These are phyloP conservation scores for Paxillus ammoniavirescens DNA, from an alignment of 768 basidiomycete genomes.

Conservation along the genomic window DNA sequence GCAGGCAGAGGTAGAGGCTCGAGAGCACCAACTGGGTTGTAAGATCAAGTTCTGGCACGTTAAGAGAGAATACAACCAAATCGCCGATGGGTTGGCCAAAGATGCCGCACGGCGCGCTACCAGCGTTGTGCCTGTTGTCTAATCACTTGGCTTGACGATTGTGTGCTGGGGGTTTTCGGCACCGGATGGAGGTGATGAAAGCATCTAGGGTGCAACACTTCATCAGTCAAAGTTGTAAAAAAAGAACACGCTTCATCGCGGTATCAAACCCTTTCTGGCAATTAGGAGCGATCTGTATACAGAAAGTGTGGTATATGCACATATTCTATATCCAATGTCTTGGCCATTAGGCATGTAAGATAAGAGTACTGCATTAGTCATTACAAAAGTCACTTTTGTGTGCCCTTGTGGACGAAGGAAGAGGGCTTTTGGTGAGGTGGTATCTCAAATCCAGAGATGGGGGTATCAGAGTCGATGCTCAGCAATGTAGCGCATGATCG, in stretches of 20 bases:
- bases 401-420: background rate
- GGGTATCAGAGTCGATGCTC: slow-evolving; percentile 42
- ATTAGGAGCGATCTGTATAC: background rate
- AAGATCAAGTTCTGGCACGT: slow-evolving; percentile 27
- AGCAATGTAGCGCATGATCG: slow-evolving; percentile 64
- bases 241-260: background rate
- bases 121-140: too few species aligned
- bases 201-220: background rate
- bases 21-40: background rate
- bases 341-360: background rate
- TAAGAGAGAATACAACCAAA: slow-evolving; percentile 18
- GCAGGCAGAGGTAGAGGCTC: background rate
- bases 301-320: background rate
- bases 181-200: slow-evolving; percentile 2
- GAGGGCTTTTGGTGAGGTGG: background rate
- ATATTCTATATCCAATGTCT: background rate
- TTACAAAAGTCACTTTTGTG: background rate
- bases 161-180: too few species aligned
- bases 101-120: background rate
- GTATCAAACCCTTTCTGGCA: background rate
- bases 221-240: background rate
- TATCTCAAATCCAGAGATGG: background rate
- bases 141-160: too few species aligned
- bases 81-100: slow-evolving; percentile 26
- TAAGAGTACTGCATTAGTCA: background rate